Percentiles rank a stretch among this genome's conserved stretches.
phyloP scores from a whole-genome alignment of 306 rosid genomes.

The Cucurbita moschata region DNA sequence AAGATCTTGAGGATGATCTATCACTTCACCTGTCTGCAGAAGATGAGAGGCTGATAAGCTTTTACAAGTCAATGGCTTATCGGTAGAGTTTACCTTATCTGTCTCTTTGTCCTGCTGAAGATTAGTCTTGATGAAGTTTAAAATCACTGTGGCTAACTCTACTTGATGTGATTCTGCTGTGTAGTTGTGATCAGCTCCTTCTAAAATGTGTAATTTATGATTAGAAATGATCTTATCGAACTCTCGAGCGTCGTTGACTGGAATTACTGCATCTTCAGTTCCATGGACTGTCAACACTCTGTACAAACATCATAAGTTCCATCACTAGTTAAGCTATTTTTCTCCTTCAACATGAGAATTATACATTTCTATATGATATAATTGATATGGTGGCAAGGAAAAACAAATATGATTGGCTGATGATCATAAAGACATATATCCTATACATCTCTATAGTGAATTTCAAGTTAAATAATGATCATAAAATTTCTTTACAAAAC shows the following conservation, averaged over 20 bases:
- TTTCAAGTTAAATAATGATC: neutral
- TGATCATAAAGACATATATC: neutral
- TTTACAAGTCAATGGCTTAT: neutral
- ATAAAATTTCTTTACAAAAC: neutral
- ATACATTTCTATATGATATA: neutral
- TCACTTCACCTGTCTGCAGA: neutral
- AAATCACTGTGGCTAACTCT: constrained; percentile 30
- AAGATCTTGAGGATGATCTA: neutral
- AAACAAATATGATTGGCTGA: neutral
- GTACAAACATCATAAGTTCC: neutral
- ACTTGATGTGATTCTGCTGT: constrained; percentile 25
- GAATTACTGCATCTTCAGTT: constrained; percentile 30
- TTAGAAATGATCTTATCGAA: constrained; percentile 53
- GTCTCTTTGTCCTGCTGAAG: constrained; percentile 15
- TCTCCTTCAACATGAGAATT: neutral
- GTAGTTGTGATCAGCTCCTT: constrained; percentile 56
- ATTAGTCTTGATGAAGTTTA: constrained; percentile 29
- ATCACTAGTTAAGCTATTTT: neutral
- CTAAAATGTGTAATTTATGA: constrained; percentile 42
- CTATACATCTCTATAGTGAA: neutral
- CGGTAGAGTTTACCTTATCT: neutral
- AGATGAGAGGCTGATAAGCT: neutral
- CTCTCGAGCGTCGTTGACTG: constrained; percentile 41
- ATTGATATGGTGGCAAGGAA: neutral
- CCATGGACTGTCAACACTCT: constrained; percentile 71